Conservation (phyloP, 805 yeast genomes). For the Metschnikowia arizonensis region DNA sequence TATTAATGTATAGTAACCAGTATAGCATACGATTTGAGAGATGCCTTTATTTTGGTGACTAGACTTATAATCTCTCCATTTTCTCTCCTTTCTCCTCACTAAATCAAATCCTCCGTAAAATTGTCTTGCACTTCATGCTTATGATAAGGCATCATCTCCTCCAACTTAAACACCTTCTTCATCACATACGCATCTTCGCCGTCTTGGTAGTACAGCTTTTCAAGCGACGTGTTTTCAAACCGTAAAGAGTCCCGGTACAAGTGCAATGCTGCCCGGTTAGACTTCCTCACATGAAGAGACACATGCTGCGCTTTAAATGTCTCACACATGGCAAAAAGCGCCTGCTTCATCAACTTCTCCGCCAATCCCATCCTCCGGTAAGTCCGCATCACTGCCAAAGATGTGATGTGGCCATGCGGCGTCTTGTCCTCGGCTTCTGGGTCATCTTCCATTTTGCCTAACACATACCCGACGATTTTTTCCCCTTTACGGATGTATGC, state of each 20-base stretch:
- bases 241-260: conserved; percentile 79
- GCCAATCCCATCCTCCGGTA: conserved; percentile 95
- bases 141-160: conserved; percentile 57
- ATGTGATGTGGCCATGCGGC: conserved; percentile 93
- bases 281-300: conserved; percentile 87
- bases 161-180: conserved; percentile 64
- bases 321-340: conserved; percentile 75
- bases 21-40: background rate
- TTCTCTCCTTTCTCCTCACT: background rate
- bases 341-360: conserved; percentile 82
- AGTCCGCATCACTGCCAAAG: conserved; percentile 90
- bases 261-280: conserved; percentile 91
- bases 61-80: background rate
- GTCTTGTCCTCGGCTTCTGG: conserved; percentile 68
- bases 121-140: conserved; percentile 49
- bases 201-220: conserved; percentile 89
- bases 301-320: conserved; percentile 78
- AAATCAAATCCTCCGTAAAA: conserved; percentile 34
- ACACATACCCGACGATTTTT: conserved; percentile 90
- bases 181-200: conserved; percentile 97
- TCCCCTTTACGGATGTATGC: conserved; percentile 66
- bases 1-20: conserved; percentile 41
- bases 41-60: too few relatives aligned
- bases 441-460: conserved; percentile 96
- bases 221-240: conserved; percentile 79